Conservation (phyloP, 108 stramenopile species). For the Cyclostephanos invisitatus region DNA sequence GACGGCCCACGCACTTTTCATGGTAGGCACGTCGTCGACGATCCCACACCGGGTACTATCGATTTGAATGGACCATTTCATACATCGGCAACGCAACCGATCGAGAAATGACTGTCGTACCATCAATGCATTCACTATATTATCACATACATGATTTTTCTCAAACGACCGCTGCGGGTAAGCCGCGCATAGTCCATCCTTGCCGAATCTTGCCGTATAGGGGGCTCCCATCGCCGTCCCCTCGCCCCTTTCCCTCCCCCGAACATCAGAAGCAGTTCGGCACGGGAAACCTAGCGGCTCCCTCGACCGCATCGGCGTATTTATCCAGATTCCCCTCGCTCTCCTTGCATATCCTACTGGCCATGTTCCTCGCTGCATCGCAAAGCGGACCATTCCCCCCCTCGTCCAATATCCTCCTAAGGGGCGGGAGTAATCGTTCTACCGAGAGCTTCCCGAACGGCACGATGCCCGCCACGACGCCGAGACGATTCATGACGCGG, state of each 20-base stretch:
- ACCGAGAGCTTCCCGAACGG: conserved; percentile 19
- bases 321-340: not conserved
- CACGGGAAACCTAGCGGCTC: not conserved
- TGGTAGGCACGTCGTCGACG: too few relatives aligned
- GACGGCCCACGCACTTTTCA: too few relatives aligned
- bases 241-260: not conserved
- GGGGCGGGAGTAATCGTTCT: conserved; percentile 2
- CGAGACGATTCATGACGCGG: conserved; percentile 1
- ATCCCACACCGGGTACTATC: too few relatives aligned
- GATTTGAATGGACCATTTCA: too few relatives aligned
- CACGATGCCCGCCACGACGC: conserved; percentile 28
- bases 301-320: not conserved
- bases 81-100: too few relatives aligned
- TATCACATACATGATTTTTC: too few relatives aligned
- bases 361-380: not conserved
- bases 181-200: too few relatives aligned
- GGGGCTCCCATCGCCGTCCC: too few relatives aligned
- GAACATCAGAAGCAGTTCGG: not conserved
- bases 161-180: too few relatives aligned
- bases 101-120: too few relatives aligned
- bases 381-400: not conserved
- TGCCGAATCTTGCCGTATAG: too few relatives aligned
- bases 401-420: not conserved
- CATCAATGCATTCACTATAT: too few relatives aligned
- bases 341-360: not conserved